Evolutionary conservation across 805 yeast genomes (phyloP), one percentile per base, ranked within the genome.

Genomic region (Metschnikowia similis): DNA sequence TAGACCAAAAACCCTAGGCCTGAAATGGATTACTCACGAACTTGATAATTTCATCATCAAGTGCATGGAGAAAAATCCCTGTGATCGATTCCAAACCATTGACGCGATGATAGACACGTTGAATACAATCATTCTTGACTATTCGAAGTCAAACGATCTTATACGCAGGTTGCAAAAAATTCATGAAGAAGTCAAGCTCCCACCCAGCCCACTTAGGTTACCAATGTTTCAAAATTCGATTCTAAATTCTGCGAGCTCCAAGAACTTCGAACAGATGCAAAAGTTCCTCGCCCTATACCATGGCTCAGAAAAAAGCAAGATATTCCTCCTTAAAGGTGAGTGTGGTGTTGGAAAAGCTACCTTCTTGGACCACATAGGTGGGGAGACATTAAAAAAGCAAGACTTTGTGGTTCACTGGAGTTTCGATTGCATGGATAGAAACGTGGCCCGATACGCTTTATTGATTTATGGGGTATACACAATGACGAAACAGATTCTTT

Each of bases 321-420:
- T 38, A 56, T 61, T 56, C 38, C 51, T 76, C 6, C 56, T 78
- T 3, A 55, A 61, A 1, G 83, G 83, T 13, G 67, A 62, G 3
- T 50, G 71, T 1, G 83, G 83, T 2, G 58, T 66, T 6, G 83
- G 83, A 1, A 77, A 77, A 56, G 64, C 79, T 0, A 61, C 74
- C 5, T 50, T 78, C 7, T 57, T 79, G 6, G 62, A 63, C 29
- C 78, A 74, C 29, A 52, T 77, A 40, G 69, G 66, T 46, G 62
- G 68, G 6, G 57, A 58, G 2, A 66, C 76, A 4, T 55, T 70
- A 9, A 56, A 70, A 1, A 61, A 63, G 31, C 65, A 66, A 43
- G 60, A 57, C 26, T 64, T 68, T 51, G 64, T 59, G 48, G 60
- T 65, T 28, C 55, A 52, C 30, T 71, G 75, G 74, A 64, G 56